These are phyloP conservation scores for Platanus orientalis DNA, from an alignment of 164 flowering plant species.

Conservation along the genomic window DNA sequence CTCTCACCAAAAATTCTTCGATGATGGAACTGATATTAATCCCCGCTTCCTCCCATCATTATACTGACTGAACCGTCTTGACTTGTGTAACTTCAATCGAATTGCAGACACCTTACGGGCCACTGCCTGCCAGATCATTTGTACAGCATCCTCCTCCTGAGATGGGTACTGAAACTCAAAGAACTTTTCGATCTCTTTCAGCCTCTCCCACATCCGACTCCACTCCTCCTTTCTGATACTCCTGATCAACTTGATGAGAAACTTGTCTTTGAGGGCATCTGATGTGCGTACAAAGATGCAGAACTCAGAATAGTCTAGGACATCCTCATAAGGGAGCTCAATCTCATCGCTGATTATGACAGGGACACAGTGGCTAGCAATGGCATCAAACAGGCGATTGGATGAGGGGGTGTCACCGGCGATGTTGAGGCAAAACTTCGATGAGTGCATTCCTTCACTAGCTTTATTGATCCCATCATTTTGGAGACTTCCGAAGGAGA, in stretches of 20 bases:
- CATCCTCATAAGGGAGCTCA: constrained; percentile 89
- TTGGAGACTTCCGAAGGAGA: constrained; percentile 64
- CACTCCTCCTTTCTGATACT: constrained; percentile 57
- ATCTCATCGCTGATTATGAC: constrained; percentile 33
- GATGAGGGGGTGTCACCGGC: constrained; percentile 96
- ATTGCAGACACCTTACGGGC: constrained; percentile 53
- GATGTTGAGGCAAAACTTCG: constrained; percentile 86
- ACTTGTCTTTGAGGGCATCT: constrained; percentile 59
- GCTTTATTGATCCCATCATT: constrained; percentile 53
- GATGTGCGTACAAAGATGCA: constrained; percentile 69
- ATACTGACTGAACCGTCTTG: constrained; percentile 31
- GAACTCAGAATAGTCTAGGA: constrained; percentile 74
- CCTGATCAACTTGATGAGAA: constrained; percentile 52
- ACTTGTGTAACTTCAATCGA: constrained; percentile 41
- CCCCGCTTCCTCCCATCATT: background rate
- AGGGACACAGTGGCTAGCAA: no score
- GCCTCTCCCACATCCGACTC: constrained; percentile 61
- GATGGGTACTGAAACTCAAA: constrained; percentile 73
- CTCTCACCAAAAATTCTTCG: constrained; percentile 11
- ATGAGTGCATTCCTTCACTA: constrained; percentile 65
- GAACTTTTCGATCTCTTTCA: constrained; percentile 51
- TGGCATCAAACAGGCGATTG: constrained; percentile 27
- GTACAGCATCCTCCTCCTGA: constrained; percentile 63
- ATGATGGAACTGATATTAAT: constrained; percentile 6
- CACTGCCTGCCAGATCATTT: constrained; percentile 88